These are phyloP conservation scores for Pisolithus orientalis DNA, from an alignment of 768 basidiomycete genomes.

Conservation along the genomic window DNA sequence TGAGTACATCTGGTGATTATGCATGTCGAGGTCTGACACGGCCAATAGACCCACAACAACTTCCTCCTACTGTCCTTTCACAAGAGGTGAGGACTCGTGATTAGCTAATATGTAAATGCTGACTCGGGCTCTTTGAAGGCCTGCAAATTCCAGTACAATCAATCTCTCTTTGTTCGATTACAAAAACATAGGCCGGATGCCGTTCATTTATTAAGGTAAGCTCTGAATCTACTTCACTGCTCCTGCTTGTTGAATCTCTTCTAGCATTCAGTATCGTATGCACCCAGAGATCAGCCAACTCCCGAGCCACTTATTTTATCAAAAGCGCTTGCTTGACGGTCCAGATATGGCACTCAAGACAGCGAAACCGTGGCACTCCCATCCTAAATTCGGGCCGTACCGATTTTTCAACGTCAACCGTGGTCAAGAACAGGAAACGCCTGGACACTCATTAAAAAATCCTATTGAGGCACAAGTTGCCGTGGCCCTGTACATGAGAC, in stretches of 20 bases:
- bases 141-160: slow-evolving; percentile 69
- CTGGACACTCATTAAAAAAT: slow-evolving; percentile 73
- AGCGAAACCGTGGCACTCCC: slow-evolving; percentile 75
- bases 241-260: background rate
- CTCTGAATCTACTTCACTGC: background rate
- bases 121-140: slow-evolving; percentile 38
- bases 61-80: slow-evolving; percentile 89
- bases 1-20: slow-evolving; percentile 19
- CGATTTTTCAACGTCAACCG: slow-evolving; percentile 78
- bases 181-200: slow-evolving; percentile 74
- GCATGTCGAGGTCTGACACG: background rate
- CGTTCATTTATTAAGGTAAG: slow-evolving; percentile 85
- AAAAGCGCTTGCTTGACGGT: slow-evolving; percentile 74
- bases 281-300: slow-evolving; percentile 91
- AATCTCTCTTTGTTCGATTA: slow-evolving; percentile 89
- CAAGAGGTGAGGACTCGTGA: slow-evolving; percentile 37
- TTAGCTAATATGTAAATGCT: slow-evolving; percentile 23
- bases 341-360: slow-evolving; percentile 85
- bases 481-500: slow-evolving; percentile 65
- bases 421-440: slow-evolving; percentile 52
- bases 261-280: slow-evolving; percentile 98
- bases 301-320: slow-evolving; percentile 86
- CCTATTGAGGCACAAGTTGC: slow-evolving; percentile 67
- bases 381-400: slow-evolving; percentile 76
- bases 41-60: slow-evolving; percentile 71